Evolutionary conservation across 768 basidiomycete species (phyloP).

Genomic region (Auriscalpium vulgare): DNA sequence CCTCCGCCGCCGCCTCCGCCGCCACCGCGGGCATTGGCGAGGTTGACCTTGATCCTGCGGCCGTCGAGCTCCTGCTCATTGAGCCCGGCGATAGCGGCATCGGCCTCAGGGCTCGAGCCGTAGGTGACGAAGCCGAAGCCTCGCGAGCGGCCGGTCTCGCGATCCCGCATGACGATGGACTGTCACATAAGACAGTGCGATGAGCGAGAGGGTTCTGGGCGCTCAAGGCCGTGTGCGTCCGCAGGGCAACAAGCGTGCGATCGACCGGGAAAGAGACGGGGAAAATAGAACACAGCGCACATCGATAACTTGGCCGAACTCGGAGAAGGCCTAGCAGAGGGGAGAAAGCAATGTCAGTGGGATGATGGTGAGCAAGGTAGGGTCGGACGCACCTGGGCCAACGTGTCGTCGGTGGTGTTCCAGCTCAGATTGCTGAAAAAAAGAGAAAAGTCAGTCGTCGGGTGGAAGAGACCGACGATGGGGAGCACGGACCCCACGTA

Average conservation of each 20-base stretch:
- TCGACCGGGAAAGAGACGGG: neutral
- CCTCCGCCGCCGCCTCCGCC: slow-evolving; percentile 26
- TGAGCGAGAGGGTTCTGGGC: neutral
- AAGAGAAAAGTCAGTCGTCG: slow-evolving; percentile 42
- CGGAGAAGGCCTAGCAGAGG: slow-evolving; percentile 61
- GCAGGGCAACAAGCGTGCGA: neutral
- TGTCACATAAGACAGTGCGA: slow-evolving; percentile 28
- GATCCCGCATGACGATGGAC: slow-evolving; percentile 98
- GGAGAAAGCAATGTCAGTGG: slow-evolving; percentile 35
- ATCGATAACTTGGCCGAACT: slow-evolving; percentile 81
- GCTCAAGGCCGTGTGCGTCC: neutral
- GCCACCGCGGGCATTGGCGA: slow-evolving; percentile 61
- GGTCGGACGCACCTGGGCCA: slow-evolving; percentile 77
- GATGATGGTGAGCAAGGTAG: slow-evolving; percentile 23
- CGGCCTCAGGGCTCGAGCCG: slow-evolving; percentile 52
- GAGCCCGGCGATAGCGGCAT: slow-evolving; percentile 63
- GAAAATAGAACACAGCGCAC: slow-evolving; percentile 52
- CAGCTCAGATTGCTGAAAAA: slow-evolving; percentile 84
- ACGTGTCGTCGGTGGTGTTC: slow-evolving; percentile 90
- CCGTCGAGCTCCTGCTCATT: slow-evolving; percentile 95
- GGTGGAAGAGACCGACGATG: slow-evolving; percentile 33
- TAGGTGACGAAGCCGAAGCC: slow-evolving; percentile 96
- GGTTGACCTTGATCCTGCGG: slow-evolving; percentile 81
- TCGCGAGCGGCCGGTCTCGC: slow-evolving; percentile 93
- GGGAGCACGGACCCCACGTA: slow-evolving; percentile 90